phyloP scores from a whole-genome alignment of 768 basidiomycete genomes.

The Kwoniella dejecticola region DNA sequence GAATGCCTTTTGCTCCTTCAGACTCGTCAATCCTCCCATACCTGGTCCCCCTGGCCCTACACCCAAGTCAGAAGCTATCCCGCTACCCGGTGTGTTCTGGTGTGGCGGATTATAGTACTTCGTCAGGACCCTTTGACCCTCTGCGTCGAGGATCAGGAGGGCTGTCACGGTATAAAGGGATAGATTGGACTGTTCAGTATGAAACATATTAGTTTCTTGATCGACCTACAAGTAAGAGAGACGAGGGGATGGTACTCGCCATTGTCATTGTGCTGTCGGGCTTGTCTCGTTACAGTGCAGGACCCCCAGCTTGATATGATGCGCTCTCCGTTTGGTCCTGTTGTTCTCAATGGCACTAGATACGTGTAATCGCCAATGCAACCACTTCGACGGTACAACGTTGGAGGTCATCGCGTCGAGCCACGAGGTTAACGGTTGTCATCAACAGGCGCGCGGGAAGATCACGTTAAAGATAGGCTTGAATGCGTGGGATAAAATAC shows the following conservation, averaged over 20 bases:
- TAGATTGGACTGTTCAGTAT: constrained; percentile 64
- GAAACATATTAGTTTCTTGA: too few relatives aligned
- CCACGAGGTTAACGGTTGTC: background rate
- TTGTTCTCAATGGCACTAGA: background rate
- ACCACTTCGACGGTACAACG: background rate
- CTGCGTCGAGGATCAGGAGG: constrained; percentile 90
- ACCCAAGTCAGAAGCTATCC: constrained; percentile 45
- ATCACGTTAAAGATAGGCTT: too few relatives aligned
- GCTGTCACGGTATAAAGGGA: constrained; percentile 84
- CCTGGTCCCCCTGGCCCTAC: constrained; percentile 49
- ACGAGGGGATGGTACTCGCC: constrained; percentile 6
- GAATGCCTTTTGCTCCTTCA: constrained; percentile 93
- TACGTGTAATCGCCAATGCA: constrained; percentile 5
- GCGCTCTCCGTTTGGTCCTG: too few relatives aligned
- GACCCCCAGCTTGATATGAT: too few relatives aligned
- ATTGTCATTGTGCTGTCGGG: constrained; percentile 6
- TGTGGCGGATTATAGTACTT: constrained; percentile 89
- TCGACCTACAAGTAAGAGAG: too few relatives aligned
- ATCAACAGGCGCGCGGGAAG: background rate
- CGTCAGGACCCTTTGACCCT: constrained; percentile 89
- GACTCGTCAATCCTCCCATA: constrained; percentile 55
- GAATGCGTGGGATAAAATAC: constrained; percentile 11
- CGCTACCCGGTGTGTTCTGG: constrained; percentile 48
- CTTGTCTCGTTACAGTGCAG: background rate
- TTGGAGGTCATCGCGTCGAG: constrained; percentile 1